Conservation (phyloP, 345 rosid species). For the Cardiospermum halicacabum region DNA sequence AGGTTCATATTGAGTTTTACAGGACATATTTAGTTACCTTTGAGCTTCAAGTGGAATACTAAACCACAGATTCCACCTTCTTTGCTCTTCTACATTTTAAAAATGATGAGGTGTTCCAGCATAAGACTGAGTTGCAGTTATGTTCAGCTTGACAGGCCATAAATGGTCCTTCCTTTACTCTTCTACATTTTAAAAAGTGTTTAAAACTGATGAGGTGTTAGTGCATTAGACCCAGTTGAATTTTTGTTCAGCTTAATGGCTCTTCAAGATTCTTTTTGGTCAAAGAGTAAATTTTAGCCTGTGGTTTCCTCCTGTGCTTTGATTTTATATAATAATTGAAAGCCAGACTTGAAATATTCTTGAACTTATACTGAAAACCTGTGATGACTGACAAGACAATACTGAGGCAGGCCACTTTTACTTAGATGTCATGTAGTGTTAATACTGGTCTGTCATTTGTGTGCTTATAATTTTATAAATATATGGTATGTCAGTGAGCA, state of each 20-base stretch:
- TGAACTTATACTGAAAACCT: not conserved
- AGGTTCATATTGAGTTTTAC: not conserved
- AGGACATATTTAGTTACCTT: too few species aligned
- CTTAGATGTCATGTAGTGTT: not conserved
- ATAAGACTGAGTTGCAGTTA: conserved; percentile 3
- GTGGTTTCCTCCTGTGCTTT: not conserved
- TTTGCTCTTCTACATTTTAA: not conserved
- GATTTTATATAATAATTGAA: conserved; percentile 4
- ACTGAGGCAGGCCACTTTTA: not conserved
- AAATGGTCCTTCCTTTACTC: not conserved
- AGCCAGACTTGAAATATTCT: not conserved
- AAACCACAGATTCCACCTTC: not conserved
- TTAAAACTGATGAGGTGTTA: not conserved
- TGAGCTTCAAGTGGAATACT: not conserved
- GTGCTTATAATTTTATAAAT: conserved; percentile 3
- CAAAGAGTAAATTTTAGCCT: not conserved
- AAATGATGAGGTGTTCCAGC: not conserved
- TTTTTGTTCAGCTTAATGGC: not conserved
- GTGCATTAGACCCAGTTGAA: conserved; percentile 1
- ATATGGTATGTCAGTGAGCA: conserved; percentile 37
- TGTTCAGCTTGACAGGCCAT: not conserved
- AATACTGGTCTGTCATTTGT: not conserved
- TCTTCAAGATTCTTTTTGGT: not conserved
- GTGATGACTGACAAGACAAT: not conserved
- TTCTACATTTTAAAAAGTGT: not conserved